Conservation (phyloP, 2,329 filamentous ascomycete genomes). For the Penicillium sp. region DNA sequence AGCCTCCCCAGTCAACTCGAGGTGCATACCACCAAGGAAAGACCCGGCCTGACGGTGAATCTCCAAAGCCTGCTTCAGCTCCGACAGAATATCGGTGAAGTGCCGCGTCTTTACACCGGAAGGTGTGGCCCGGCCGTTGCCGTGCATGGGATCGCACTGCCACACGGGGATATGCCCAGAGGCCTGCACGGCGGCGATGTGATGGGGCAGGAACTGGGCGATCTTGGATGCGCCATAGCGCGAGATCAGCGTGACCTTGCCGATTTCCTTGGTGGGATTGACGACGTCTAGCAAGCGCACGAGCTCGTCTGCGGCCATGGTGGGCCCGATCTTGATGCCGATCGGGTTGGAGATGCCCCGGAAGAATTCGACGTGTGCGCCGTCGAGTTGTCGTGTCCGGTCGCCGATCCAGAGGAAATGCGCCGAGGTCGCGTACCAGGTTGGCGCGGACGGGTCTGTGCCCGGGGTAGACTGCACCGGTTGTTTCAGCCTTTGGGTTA, state of each 20-base stretch:
- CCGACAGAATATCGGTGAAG: constrained; percentile 86
- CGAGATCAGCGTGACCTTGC: constrained; percentile 95
- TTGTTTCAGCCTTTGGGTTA: constrained; percentile 72
- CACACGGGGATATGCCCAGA: constrained; percentile 80
- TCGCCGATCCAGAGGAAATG: constrained; percentile 99
- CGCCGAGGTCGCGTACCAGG: constrained; percentile 90
- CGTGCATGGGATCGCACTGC: constrained; percentile 99
- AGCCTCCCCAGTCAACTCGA: constrained; percentile 92
- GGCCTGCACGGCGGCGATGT: constrained; percentile 85
- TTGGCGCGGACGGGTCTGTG: constrained; percentile 27
- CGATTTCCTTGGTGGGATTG: constrained; percentile 78
- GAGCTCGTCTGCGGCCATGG: constrained; percentile 75
- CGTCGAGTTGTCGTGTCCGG: constrained; percentile 88
- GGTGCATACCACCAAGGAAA: constrained; percentile 89
- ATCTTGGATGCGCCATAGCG: constrained; percentile 86
- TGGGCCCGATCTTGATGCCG: constrained; percentile 92
- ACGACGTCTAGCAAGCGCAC: constrained; percentile 78
- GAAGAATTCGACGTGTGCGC: constrained; percentile 96
- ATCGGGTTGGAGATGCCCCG: constrained; percentile 94
- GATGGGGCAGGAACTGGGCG: constrained; percentile 70
- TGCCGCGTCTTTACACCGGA: constrained; percentile 87
- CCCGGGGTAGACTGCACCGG: constrained; percentile 42
- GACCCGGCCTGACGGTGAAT: constrained; percentile 83
- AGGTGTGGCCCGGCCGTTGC: constrained; percentile 68
- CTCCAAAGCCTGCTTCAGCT: constrained; percentile 77